Evolutionary conservation across 2,329 filamentous ascomycete species (phyloP), one percentile per base, ranked within the genome.

Genomic region (Aspergillus novoparasiticus): DNA sequence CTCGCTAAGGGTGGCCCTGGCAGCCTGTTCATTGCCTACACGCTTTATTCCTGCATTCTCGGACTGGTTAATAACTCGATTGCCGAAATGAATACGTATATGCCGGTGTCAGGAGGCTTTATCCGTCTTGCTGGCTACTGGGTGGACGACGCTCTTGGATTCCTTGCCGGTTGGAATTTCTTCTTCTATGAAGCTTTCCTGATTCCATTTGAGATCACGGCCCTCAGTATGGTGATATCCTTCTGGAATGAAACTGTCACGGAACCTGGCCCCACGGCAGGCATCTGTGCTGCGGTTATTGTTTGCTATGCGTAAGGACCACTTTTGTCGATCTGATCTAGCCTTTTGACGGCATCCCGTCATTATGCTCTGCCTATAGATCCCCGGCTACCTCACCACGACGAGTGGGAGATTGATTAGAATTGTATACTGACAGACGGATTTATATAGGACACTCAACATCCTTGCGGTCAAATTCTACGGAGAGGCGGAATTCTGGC

Each of bases 381-480:
- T n/a, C 39, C 5, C 14, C n/a, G 39, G 21, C 8, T 46, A 4
- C n/a, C 10, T 3, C 14, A 16, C 5, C 6, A 16, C 5, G 14
- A 16, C 6, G 34, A 36, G 34, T 16, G 34, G 14, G 14, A 16
- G 5, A 9, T 14, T 6, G 5, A 21, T 11, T 21, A 9, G 26
- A 50, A 30, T 36, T 3, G 34, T 36, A 21, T 16, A 19, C 51
- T 55, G 8, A 55, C 51, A 6, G 14, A 34, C 34, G 19, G 12
- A 28, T 19, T 11, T 46, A 19, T 57, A 19, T n/a, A 83, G 82
- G 21, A 57, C 78, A 2, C 81, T 93, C 76, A 93, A 93, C 69
- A 69, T 92, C 41, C 77, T 92, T 59, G 88, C 88, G 0, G 89
- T 92, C 23, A 82, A 87, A 64, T 90, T 83, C 79, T 92, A 90